Percentiles rank a stretch among this genome's conserved stretches.
Evolutionary conservation across 768 basidiomycete species (phyloP).

Genomic region (Lactifluus volemus): DNA sequence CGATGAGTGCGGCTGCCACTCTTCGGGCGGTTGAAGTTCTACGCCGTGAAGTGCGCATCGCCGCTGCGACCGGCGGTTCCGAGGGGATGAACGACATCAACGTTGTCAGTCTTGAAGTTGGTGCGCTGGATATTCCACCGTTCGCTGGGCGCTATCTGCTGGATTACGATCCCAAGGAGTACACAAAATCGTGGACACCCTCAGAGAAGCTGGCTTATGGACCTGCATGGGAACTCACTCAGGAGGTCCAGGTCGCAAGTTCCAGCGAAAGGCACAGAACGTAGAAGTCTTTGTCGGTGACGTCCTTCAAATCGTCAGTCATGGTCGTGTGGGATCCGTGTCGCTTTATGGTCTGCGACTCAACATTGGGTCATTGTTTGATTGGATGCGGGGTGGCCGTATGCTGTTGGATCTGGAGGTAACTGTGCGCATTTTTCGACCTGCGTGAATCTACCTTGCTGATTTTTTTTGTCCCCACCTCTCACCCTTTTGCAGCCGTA

Average conservation of each 20-base stretch:
- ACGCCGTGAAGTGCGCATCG: constrained; percentile 58
- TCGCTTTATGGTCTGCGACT: constrained; percentile 38
- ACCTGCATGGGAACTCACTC: constrained; percentile 48
- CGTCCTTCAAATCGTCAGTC: constrained; percentile 51
- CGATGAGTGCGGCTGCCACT: constrained; percentile 71
- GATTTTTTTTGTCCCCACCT: constrained; percentile 4
- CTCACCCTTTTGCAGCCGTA: constrained; percentile 38
- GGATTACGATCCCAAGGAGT: constrained; percentile 28
- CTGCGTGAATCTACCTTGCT: neutral
- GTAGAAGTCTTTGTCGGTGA: constrained; percentile 49
- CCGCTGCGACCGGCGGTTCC: constrained; percentile 43
- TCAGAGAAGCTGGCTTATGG: constrained; percentile 70
- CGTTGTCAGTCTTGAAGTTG: constrained; percentile 68
- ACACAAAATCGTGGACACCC: constrained; percentile 64
- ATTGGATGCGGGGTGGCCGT: constrained; percentile 60
- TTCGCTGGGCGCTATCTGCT: constrained; percentile 26
- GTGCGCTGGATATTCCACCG: constrained; percentile 34
- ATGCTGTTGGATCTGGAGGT: constrained; percentile 79
- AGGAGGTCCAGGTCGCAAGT: constrained; percentile 33
- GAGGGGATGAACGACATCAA: constrained; percentile 58
- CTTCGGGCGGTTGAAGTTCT: constrained; percentile 65
- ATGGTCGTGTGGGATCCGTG: constrained; percentile 38
- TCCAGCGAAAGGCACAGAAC: constrained; percentile 47
- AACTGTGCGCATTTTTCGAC: constrained; percentile 20
- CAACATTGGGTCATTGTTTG: constrained; percentile 38